Evolutionary conservation across 805 yeast genomes (phyloP), one percentile per base, ranked within the genome.

Genomic region (Starmerella bombi): DNA sequence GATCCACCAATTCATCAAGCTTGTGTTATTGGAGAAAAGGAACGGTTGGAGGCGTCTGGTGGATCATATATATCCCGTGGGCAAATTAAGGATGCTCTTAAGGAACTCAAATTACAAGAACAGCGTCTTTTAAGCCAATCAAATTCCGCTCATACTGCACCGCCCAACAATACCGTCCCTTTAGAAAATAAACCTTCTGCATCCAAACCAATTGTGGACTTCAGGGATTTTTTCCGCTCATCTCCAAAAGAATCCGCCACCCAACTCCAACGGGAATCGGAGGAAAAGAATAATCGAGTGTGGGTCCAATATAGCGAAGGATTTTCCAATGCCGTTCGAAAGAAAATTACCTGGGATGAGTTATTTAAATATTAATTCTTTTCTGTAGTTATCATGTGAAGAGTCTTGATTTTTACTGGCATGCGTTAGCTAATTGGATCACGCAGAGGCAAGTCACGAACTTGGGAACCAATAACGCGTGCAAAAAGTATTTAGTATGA

Each of bases 241-340:
- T 5, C 22, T 5, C 35, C 23, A 20, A 9, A 31, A 10, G 44
- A 32, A 3, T 10, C 48, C 4, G 27, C 36, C 1, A 44, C 51
- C 7, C 41, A 44, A 12, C 32, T 27, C 16, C 38, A 36, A 12
- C 27, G 25, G 7, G 21, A 12, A 7, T 34, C 35, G 3, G 43
- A 30, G 2, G 23, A 16, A 12, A 23, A 40, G 17, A 39, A 44
- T 14, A 46, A 42, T 10, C 44, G 52, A 51, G 67, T 75, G 34
- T 85, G 95, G 95, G 81, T 85, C n/a, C 83, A 80, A 54, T 84
- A 77, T 55, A 80, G 80, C 48, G 95, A 85, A 60, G 96, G 96
- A 0, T 85, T 79, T 54, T 80, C 93, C 4, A 80, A 83, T 58
- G 96, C 96, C 0, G 96, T 85, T 2, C 63, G 93, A 25, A 83